Base-by-base conservation (phyloP, 169 alveolate species). In the Plasmodium berghei region DNA sequence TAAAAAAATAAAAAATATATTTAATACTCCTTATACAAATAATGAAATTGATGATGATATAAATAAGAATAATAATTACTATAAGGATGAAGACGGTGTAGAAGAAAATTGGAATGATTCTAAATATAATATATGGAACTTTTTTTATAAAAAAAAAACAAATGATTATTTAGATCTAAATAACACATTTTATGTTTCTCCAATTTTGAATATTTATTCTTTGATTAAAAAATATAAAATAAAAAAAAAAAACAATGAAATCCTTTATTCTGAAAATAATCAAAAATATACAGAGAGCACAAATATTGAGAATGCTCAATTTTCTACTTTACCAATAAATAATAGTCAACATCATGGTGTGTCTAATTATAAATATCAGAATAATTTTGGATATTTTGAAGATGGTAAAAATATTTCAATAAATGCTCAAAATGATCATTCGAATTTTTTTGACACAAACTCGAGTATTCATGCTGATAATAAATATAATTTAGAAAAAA, bases 141-240 rank as follows among this genome's bases (percentile, higher is more conserved):
- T 54, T 28, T 55, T 54, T 72, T 55, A 54, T 72, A 54, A 72
- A 26, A 72, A 55, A 26, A 12, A 34, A 34, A 34, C 0, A 34
- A 34, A 34, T 34, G 8, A 34, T 34, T 34, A 4, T 34, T 34
- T 34, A 1, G 42, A 34, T 4, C 1, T 34, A 34, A 34, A 34
- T 34, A 34, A 4, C 6, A 34, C 42, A 34, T 3, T 34, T 34
- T 34, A 34, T 34, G 61, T 24, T 4, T 71, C 90, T 22, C 90
- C 90, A 9, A 20, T 83, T 20, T 22, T 83, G 52, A 83, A 83
- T 24, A 67, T 83, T 20, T 83, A 40, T 46, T 18, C 77, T 8
- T 20, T 83, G 56, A 83, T 83, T 22, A 66, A 62, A 67, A 83
- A 83, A 28, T 83, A 52, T 49, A 83, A 83, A 56, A 67, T 20